A percentile compares a stretch with the other conserved stretches of the same genome.
phyloP scores from a whole-genome alignment of 2,329 filamentous ascomycete genomes.

The Colletotrichum tropicicola region DNA sequence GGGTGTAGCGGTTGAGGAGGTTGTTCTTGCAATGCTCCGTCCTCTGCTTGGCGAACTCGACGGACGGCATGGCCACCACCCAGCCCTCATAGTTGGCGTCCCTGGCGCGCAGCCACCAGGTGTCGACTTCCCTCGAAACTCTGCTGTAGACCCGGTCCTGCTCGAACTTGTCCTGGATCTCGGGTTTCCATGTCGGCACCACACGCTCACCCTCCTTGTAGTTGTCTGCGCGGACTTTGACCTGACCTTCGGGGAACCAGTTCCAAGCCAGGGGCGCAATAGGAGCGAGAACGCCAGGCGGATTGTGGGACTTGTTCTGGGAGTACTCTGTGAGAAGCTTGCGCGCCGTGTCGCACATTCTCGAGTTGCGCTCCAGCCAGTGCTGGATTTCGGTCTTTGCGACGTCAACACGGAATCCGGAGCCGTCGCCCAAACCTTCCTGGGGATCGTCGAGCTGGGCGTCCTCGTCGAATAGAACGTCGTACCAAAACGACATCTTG shows the following conservation, averaged over 20 bases:
- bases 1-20: slow-evolving; percentile 64
- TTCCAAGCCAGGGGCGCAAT: slow-evolving; percentile 64
- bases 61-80: slow-evolving; percentile 66
- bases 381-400: slow-evolving; percentile 69
- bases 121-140: slow-evolving; percentile 71
- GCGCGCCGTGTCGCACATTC: slow-evolving; percentile 64
- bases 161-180: slow-evolving; percentile 65
- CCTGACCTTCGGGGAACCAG: slow-evolving; percentile 55
- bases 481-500: slow-evolving; percentile 76
- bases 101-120: slow-evolving; percentile 70
- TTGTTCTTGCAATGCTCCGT: slow-evolving; percentile 68
- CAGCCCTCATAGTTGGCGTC: slow-evolving; percentile 69
- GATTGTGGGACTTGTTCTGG: slow-evolving; percentile 56
- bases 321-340: slow-evolving; percentile 65
- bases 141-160: slow-evolving; percentile 67
- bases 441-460: slow-evolving; percentile 56
- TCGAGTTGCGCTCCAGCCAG: slow-evolving; percentile 70
- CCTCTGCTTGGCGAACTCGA: slow-evolving; percentile 66
- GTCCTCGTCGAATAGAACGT: slow-evolving; percentile 70
- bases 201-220: slow-evolving; percentile 48
- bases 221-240: slow-evolving; percentile 46
- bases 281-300: slow-evolving; percentile 58
- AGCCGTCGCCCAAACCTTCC: slow-evolving; percentile 60
- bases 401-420: slow-evolving; percentile 62
- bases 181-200: slow-evolving; percentile 58